Evolutionary conservation across 768 basidiomycete species (phyloP).

Genomic region (Kwoniella heveanensis): DNA sequence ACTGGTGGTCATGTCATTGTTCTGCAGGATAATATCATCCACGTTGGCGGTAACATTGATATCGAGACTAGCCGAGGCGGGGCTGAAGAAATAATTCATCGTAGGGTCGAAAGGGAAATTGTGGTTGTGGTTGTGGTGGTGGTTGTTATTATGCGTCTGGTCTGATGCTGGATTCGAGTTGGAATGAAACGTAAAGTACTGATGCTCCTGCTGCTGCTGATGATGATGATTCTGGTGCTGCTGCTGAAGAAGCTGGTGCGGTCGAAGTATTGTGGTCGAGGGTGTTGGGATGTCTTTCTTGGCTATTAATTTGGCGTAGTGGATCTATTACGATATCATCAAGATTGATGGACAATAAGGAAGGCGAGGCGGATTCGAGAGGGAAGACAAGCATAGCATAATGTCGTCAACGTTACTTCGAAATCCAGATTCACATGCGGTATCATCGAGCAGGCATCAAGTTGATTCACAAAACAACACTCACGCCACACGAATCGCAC

Average conservation of each 20-base stretch:
- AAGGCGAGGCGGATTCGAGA: too few species aligned
- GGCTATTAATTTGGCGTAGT: conserved; percentile 33
- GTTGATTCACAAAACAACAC: too few species aligned
- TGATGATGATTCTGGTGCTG: background rate
- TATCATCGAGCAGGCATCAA: too few species aligned
- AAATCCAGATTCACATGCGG: too few species aligned
- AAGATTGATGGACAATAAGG: too few species aligned
- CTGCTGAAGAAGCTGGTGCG: background rate
- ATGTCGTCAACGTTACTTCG: too few species aligned
- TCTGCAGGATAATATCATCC: too few species aligned
- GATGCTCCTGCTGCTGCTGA: background rate
- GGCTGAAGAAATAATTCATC: background rate
- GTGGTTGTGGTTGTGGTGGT: too few species aligned
- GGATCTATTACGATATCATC: too few species aligned
- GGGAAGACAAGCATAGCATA: background rate
- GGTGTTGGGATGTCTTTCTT: conserved; percentile 16
- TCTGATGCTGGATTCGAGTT: background rate
- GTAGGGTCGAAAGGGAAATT: background rate
- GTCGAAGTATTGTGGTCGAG: background rate
- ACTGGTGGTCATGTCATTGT: too few species aligned
- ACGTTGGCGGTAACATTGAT: background rate
- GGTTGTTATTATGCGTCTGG: too few species aligned
- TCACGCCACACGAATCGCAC: conserved; percentile 49
- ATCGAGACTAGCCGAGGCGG: background rate
- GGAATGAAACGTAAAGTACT: background rate